Evolutionary conservation across 1,139 yeast genomes (phyloP).

Genomic region (Kurtzmaniella quercitrusa): DNA sequence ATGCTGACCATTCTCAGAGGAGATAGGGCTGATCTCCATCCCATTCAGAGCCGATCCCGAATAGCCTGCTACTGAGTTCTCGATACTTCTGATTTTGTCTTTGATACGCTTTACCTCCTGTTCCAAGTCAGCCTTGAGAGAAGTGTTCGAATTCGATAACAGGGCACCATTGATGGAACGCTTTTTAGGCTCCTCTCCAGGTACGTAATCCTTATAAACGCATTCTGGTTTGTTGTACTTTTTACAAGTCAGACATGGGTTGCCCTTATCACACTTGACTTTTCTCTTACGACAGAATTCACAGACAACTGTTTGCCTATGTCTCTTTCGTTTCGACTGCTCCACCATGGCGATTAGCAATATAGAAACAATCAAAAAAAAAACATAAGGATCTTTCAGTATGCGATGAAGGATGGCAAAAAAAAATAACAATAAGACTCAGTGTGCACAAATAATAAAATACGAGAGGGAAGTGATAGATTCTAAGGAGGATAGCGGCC

Average conservation of each 20-base stretch:
- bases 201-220: conserved; percentile 13
- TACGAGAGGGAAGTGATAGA: neutral
- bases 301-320: conserved; percentile 36
- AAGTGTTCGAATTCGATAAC: neutral
- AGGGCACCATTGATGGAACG: neutral
- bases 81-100: conserved; percentile 11
- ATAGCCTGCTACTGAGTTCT: conserved; percentile 8
- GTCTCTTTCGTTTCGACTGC: conserved; percentile 19
- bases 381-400: neutral
- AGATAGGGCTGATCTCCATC: neutral
- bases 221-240: conserved; percentile 32
- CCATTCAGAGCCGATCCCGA: conserved; percentile 7
- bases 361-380: neutral
- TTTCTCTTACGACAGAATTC: conserved; percentile 39
- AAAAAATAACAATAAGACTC: neutral
- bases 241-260: conserved; percentile 40
- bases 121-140: conserved; percentile 2
- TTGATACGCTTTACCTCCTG: conserved; percentile 10
- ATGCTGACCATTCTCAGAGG: neutral
- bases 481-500: no score
- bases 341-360: neutral
- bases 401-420: neutral
- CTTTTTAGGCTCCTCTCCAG: neutral
- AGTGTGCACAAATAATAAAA: neutral
- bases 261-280: conserved; percentile 40